Conservation (phyloP, 2,329 filamentous ascomycete genomes). For the Cercospora zeae-maydis region DNA sequence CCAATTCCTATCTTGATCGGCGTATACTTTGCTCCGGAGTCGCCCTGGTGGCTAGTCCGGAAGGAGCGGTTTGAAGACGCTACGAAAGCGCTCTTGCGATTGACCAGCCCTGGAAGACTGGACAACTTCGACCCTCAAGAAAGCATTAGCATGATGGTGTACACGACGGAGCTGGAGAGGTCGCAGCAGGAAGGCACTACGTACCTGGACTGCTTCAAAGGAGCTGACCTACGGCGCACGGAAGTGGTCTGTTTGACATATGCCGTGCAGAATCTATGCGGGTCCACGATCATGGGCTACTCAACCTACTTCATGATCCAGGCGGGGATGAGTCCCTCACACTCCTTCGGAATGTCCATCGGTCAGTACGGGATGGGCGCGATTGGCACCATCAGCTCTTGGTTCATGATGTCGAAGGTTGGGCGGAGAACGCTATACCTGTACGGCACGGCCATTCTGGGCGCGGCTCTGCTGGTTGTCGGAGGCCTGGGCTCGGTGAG, state of each 20-base stretch:
- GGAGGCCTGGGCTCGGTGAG: constrained; percentile 25
- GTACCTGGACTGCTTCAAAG: constrained; percentile 54
- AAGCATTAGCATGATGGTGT: constrained; percentile 83
- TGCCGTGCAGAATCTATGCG: constrained; percentile 14
- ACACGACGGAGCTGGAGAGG: constrained; percentile 52
- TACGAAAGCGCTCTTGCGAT: constrained; percentile 22
- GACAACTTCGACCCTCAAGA: constrained; percentile 71
- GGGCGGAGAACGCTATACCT: constrained; percentile 43
- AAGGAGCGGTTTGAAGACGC: constrained; percentile 34
- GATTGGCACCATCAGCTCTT: constrained; percentile 30
- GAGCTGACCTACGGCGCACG: constrained; percentile 47
- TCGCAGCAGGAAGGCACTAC: constrained; percentile 46
- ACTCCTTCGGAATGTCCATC: constrained; percentile 40
- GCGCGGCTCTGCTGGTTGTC: constrained; percentile 25
- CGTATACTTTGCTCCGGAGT: constrained; percentile 32
- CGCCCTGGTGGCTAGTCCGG: constrained; percentile 36
- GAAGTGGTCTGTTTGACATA: constrained; percentile 36
- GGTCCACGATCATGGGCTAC: constrained; percentile 17
- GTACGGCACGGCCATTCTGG: constrained; percentile 26
- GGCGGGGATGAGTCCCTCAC: constrained; percentile 37
- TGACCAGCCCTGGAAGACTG: constrained; percentile 49
- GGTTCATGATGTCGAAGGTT: constrained; percentile 37
- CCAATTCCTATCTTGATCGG: constrained; percentile 33
- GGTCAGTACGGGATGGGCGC: constrained; percentile 30
- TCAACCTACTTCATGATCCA: constrained; percentile 40